A percentile compares a stretch with the other conserved stretches of the same genome.
Conservation (phyloP, 768 basidiomycete species). For the Omphalotus guepiniiformis region DNA sequence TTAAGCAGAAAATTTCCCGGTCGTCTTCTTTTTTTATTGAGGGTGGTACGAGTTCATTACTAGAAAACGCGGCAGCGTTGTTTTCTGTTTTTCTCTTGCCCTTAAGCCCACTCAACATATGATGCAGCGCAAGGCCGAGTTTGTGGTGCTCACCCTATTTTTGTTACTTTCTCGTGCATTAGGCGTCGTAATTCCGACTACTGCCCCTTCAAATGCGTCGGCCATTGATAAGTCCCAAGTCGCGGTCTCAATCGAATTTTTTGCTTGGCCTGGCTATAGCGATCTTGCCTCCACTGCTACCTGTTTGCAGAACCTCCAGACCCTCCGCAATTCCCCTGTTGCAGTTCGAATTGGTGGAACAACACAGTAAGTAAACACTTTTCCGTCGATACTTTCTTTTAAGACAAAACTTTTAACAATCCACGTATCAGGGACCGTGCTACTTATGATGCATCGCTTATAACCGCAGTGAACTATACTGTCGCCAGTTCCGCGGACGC, state of each 20-base stretch:
- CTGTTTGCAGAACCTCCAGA: slow-evolving; percentile 27
- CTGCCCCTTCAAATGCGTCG: slow-evolving; percentile 21
- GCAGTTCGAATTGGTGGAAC: slow-evolving; percentile 35
- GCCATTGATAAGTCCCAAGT: slow-evolving; percentile 26
- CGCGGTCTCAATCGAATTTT: slow-evolving; percentile 34
- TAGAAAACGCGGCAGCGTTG: too few species aligned
- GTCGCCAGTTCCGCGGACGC: slow-evolving; percentile 32
- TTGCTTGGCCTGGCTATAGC: slow-evolving; percentile 34
- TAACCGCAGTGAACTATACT: slow-evolving; percentile 30
- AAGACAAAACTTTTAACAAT: not conserved
- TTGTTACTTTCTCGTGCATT: not conserved
- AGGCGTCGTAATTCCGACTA: slow-evolving; percentile 19
- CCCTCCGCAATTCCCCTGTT: slow-evolving; percentile 26
- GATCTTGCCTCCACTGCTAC: slow-evolving; percentile 25
- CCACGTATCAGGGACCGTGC: slow-evolving; percentile 29
- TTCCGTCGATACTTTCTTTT: not conserved
- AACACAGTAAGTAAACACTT: slow-evolving; percentile 34
- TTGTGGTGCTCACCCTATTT: too few species aligned
- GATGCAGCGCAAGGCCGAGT: too few species aligned
- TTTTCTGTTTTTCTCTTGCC: too few species aligned
- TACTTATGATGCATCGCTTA: slow-evolving; percentile 29
- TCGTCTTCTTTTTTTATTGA: too few species aligned
- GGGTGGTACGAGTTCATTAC: too few species aligned
- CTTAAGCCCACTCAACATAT: too few species aligned
- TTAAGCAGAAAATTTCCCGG: too few species aligned